Conservation (phyloP, 1,139 yeast species). For the Candida frijolesensis region DNA sequence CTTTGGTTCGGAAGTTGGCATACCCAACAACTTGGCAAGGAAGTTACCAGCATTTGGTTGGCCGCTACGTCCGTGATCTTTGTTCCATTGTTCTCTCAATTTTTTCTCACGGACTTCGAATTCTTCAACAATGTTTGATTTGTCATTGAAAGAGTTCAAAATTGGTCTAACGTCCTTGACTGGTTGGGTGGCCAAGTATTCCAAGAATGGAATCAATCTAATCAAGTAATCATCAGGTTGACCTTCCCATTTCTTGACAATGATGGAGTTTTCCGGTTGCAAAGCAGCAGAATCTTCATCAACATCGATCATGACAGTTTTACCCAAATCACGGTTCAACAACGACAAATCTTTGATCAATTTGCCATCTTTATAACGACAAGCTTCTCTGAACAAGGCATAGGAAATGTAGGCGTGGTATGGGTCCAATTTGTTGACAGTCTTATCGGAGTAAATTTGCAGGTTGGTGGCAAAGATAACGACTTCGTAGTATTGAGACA, state of each 20-base stretch:
- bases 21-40: slow-evolving; percentile 61
- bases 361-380: slow-evolving; percentile 87
- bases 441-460: slow-evolving; percentile 82
- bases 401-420: slow-evolving; percentile 86
- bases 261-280: slow-evolving; percentile 92
- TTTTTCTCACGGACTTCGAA: slow-evolving; percentile 74
- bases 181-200: slow-evolving; percentile 91
- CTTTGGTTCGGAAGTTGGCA: slow-evolving; percentile 64
- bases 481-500: slow-evolving; percentile 94
- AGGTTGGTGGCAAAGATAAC: slow-evolving; percentile 86
- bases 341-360: slow-evolving; percentile 82
- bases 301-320: slow-evolving; percentile 79
- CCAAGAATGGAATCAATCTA: slow-evolving; percentile 86
- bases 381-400: slow-evolving; percentile 87
- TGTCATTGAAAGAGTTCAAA: slow-evolving; percentile 66
- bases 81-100: slow-evolving; percentile 67
- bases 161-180: slow-evolving; percentile 90
- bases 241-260: slow-evolving; percentile 86
- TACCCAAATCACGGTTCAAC: slow-evolving; percentile 86
- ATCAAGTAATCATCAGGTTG: slow-evolving; percentile 76
- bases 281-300: slow-evolving; percentile 70
- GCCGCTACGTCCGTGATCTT: slow-evolving; percentile 57
- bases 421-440: slow-evolving; percentile 89
- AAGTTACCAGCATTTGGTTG: slow-evolving; percentile 55
- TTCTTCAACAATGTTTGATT: slow-evolving; percentile 68